Evolutionary conservation across 2,329 filamentous ascomycete genomes (phyloP).

Genomic region (Decorospora gaudefroyi): DNA sequence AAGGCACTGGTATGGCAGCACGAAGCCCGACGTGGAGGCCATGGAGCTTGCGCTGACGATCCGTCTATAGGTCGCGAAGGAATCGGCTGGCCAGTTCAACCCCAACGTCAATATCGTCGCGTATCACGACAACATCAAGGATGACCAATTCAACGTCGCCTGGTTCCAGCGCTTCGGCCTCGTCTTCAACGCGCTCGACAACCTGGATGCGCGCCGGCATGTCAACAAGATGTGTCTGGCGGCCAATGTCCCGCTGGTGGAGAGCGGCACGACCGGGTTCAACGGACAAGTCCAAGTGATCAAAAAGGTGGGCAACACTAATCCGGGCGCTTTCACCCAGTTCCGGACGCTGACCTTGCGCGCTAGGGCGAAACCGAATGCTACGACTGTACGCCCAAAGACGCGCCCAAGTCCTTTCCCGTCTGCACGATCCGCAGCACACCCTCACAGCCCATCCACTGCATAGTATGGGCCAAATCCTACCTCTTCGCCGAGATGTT

Average conservation of each 20-base stretch:
- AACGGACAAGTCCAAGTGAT: conserved; percentile 98
- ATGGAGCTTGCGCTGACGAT: conserved; percentile 25
- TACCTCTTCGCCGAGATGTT: conserved; percentile 96
- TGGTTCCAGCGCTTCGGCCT: conserved; percentile 85
- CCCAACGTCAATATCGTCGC: conserved; percentile 83
- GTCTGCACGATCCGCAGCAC: conserved; percentile 98
- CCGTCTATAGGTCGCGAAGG: conserved; percentile 80
- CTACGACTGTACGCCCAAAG: conserved; percentile 92
- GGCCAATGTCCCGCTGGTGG: conserved; percentile 85
- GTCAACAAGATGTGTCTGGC: conserved; percentile 98
- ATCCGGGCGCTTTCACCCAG: neutral
- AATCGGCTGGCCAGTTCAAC: conserved; percentile 88
- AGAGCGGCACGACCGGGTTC: conserved; percentile 97
- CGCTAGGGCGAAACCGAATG: conserved; percentile 78
- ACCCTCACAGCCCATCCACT: conserved; percentile 94
- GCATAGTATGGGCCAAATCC: conserved; percentile 98
- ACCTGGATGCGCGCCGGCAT: conserved; percentile 88
- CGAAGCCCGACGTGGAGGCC: conserved; percentile 31
- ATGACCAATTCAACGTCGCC: conserved; percentile 77
- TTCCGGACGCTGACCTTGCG: conserved; percentile 4
- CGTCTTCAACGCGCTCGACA: conserved; percentile 97
- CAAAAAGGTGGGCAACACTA: conserved; percentile 63
- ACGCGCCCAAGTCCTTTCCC: conserved; percentile 87
- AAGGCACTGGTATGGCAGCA: conserved; percentile 73
- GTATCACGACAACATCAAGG: conserved; percentile 94